Percentiles rank a stretch among this genome's conserved stretches.
These are phyloP conservation scores for Cucurbita pepo DNA, from an alignment of 306 rosid species.

Conservation along the genomic window DNA sequence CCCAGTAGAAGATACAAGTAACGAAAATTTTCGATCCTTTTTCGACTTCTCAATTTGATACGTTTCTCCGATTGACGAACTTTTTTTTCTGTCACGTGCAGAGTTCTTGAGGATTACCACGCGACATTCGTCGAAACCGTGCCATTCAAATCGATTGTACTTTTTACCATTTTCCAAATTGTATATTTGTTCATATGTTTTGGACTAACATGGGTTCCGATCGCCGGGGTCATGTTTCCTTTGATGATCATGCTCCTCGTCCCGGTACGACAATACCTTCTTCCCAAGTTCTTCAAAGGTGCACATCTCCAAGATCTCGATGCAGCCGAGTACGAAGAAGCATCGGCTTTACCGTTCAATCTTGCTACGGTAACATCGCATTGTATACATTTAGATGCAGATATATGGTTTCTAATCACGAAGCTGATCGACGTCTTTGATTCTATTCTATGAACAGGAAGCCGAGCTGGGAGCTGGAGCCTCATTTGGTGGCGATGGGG, in stretches of 20 bases:
- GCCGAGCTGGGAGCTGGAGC: constrained; percentile 58
- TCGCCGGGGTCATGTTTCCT: constrained; percentile 91
- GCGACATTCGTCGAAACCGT: constrained; percentile 98
- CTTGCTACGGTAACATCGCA: constrained; percentile 43
- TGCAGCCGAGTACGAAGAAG: constrained; percentile 90
- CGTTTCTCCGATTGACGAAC: not conserved
- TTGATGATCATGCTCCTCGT: constrained; percentile 92
- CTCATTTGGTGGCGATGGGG: constrained; percentile 46
- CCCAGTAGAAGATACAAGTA: constrained; percentile 86
- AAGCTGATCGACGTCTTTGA: not conserved
- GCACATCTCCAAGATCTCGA: constrained; percentile 91
- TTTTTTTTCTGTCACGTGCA: constrained; percentile 15
- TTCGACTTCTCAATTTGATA: not conserved
- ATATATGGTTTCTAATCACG: not conserved
- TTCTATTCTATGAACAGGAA: constrained; percentile 32
- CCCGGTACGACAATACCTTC: constrained; percentile 73
- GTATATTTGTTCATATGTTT: constrained; percentile 64
- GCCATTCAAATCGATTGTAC: constrained; percentile 71
- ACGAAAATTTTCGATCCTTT: not conserved
- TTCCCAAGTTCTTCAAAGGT: constrained; percentile 85
- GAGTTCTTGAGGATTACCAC: constrained; percentile 94
- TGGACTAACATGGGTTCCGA: constrained; percentile 95
- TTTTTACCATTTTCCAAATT: constrained; percentile 73
- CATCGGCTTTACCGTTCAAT: constrained; percentile 59
- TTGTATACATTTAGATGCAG: not conserved